A percentile compares a stretch with the other conserved stretches of the same genome.
Evolutionary conservation across 1,139 yeast species (phyloP).

Genomic region (Lodderomyces orthopsilosis): DNA sequence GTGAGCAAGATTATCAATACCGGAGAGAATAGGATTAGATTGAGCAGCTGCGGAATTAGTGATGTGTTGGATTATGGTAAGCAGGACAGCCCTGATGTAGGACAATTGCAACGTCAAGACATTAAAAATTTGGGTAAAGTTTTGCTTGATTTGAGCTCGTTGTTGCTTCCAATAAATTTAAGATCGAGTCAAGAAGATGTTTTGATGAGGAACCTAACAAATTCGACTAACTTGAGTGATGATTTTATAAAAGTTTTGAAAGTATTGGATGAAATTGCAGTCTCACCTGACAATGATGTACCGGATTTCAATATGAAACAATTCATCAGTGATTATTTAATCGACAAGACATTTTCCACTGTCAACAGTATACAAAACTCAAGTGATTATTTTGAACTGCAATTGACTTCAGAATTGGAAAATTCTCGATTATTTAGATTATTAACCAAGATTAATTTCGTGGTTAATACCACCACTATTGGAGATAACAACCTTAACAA

Average conservation of each 20-base stretch:
- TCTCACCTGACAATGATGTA: constrained; percentile 5
- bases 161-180: constrained; percentile 33
- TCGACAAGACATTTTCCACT: constrained; percentile 40
- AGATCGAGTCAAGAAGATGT: constrained; percentile 15
- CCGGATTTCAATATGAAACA: constrained; percentile 21
- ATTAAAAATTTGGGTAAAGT: constrained; percentile 54
- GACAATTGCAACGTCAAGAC: constrained; percentile 33
- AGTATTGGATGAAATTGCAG: constrained; percentile 13
- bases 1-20: constrained; percentile 73
- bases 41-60: constrained; percentile 68
- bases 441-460: constrained; percentile 74
- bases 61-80: constrained; percentile 51
- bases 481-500: constrained; percentile 28
- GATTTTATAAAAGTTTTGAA: constrained; percentile 22
- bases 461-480: constrained; percentile 38
- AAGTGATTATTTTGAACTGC: constrained; percentile 65
- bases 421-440: constrained; percentile 85
- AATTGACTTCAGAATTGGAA: constrained; percentile 73
- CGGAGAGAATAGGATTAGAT: constrained; percentile 63
- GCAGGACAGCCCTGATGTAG: constrained; percentile 4
- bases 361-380: constrained; percentile 56
- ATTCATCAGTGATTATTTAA: constrained; percentile 28
- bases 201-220: constrained; percentile 5
- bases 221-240: constrained; percentile 20
- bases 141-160: constrained; percentile 53